These are phyloP conservation scores for Cyclocybe cylindracea DNA, from an alignment of 768 basidiomycete species.

Conservation along the genomic window DNA sequence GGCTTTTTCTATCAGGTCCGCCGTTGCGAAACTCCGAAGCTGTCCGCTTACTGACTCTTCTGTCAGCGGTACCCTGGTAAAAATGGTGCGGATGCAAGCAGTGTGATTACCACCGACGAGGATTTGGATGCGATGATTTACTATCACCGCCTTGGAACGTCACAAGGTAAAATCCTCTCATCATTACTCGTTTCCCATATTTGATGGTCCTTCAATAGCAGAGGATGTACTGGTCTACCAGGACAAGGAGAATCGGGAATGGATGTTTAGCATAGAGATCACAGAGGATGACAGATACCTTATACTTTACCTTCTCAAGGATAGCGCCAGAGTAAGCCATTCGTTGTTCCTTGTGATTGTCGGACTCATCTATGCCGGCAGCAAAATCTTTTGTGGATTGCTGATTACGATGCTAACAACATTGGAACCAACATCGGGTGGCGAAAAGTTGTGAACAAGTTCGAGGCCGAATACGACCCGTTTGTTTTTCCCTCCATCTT, in stretches of 20 bases:
- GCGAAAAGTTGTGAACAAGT: conserved; percentile 71
- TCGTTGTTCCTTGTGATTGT: conserved; percentile 4
- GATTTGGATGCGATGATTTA: conserved; percentile 75
- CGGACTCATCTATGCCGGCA: conserved; percentile 22
- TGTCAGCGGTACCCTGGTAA: conserved; percentile 59
- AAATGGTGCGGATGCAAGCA: conserved; percentile 48
- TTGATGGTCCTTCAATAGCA: conserved; percentile 36
- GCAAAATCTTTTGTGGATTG: conserved; percentile 78
- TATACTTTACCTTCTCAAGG: conserved; percentile 53
- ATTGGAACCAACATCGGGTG: conserved; percentile 70
- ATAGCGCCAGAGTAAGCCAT: conserved; percentile 59
- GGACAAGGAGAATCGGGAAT: conserved; percentile 63
- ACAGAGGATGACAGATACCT: conserved; percentile 72
- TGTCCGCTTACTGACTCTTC: conserved; percentile 5
- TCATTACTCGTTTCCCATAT: not conserved
- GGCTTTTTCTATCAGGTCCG: conserved; percentile 82
- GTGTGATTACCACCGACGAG: conserved; percentile 57
- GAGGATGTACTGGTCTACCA: conserved; percentile 69
- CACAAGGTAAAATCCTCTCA: conserved; percentile 49
- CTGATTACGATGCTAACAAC: conserved; percentile 58
- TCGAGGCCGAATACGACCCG: conserved; percentile 66
- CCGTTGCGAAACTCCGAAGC: not conserved
- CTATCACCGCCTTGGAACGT: conserved; percentile 74
- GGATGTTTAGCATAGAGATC: conserved; percentile 59
- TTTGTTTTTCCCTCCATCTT: conserved; percentile 34